Evolutionary conservation across 768 basidiomycete species (phyloP).

Genomic region (Lyophyllum atratum): DNA sequence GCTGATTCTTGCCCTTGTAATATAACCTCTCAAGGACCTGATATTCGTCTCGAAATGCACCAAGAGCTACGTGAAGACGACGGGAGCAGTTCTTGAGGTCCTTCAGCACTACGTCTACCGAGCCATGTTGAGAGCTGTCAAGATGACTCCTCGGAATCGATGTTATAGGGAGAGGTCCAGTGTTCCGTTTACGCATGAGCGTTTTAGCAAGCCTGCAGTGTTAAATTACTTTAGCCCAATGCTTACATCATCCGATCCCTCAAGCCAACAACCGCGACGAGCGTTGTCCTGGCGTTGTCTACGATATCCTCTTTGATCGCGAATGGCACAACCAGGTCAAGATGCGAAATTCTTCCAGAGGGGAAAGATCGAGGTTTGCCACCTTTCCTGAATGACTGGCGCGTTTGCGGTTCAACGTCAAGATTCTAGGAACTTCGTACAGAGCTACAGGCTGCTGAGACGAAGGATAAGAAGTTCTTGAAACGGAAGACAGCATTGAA

Average conservation of each 20-base stretch:
- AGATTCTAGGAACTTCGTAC: slow-evolving; percentile 77
- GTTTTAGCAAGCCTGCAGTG: neutral
- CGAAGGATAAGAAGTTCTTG: slow-evolving; percentile 95
- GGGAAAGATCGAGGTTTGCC: slow-evolving; percentile 85
- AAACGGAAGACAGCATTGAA: slow-evolving; percentile 95
- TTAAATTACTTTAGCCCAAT: neutral
- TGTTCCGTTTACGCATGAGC: slow-evolving; percentile 9
- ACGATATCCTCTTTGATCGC: neutral
- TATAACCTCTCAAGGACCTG: slow-evolving; percentile 66
- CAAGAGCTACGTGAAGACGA: slow-evolving; percentile 46
- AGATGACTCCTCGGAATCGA: slow-evolving; percentile 26
- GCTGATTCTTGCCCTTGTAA: slow-evolving; percentile 84
- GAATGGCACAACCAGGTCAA: slow-evolving; percentile 65
- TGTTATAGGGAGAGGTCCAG: neutral
- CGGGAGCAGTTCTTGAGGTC: slow-evolving; percentile 57
- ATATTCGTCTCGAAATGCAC: slow-evolving; percentile 50
- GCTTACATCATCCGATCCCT: slow-evolving; percentile 8
- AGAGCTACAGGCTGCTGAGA: slow-evolving; percentile 87
- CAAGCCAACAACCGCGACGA: neutral
- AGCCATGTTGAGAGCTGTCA: slow-evolving; percentile 31
- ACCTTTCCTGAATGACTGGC: slow-evolving; percentile 2
- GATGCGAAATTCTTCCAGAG: slow-evolving; percentile 92
- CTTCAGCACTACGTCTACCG: slow-evolving; percentile 61
- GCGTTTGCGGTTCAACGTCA: slow-evolving; percentile 1
- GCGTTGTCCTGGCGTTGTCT: neutral